Base-by-base conservation (phyloP, 257 asterid species). In the Mentha longifolia region DNA sequence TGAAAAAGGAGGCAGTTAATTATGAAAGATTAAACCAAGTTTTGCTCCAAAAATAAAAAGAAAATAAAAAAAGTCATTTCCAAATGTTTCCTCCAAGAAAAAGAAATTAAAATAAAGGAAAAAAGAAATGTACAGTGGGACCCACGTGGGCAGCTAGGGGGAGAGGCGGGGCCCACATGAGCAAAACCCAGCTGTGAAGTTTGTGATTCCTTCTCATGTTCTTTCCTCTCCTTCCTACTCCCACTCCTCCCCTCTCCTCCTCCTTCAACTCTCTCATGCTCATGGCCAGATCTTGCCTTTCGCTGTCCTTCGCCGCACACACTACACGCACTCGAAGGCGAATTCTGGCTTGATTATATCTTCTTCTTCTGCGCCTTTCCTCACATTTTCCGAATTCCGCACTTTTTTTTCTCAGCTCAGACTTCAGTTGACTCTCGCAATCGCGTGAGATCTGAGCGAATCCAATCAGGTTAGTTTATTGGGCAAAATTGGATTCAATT, bases 121-220 rank as follows among this genome's bases (percentile, higher is more conserved):
- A 6, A 10, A 43, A 22, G 2, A 2, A 25, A 25, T 1, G 2
- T 25, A 2, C 2, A 25, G 65, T 66, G 77, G 84, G 84, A 51
- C 80, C 87, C 81, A 79, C 74, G 61, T 68, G 76, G 75, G 69
- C 71, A 39, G 71, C 72, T 59, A 15, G 11, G 63, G 15, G 9
- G 56, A 3, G 71, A 25, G n/a, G 66, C 28, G 78, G 79, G 60
- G 42, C 79, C 79, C 33, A 74, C 73, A 25, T 69, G 62, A 69
- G 71, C 77, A 67, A 78, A 42, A 82, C 87, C 87, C 90, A 86
- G 88, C 90, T 84, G 88, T 82, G 77, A 71, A 76, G 69, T 54
- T 46, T 60, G 75, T 55, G 69, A 70, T 77, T 64, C 75, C 13
- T 33, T 52, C 57, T 50, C 71, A 19, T 54, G 54, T 56, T 71